Conservation (phyloP, 2,329 filamentous ascomycete genomes). For the Exophiala phaeomuriformis region DNA sequence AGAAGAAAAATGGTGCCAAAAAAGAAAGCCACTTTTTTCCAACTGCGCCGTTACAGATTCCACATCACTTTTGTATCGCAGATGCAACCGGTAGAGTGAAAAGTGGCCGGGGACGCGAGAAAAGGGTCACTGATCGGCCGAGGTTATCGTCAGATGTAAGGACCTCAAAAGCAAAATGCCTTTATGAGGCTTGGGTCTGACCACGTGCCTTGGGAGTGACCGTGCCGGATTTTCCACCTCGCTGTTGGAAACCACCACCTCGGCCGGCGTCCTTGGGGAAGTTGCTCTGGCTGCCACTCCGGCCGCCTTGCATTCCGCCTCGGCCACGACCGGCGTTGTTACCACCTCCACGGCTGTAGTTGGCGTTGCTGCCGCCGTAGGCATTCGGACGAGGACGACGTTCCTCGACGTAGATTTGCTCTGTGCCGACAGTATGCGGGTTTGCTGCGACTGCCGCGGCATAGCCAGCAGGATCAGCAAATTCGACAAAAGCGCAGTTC, state of each 20-base stretch:
- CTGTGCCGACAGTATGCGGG: conserved; percentile 74
- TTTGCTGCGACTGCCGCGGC: conserved; percentile 75
- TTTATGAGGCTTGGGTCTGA: conserved; percentile 40
- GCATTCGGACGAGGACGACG: conserved; percentile 68
- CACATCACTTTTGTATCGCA: conserved; percentile 19
- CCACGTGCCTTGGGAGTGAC: conserved; percentile 42
- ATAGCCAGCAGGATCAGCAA: conserved; percentile 71
- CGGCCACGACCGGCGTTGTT: conserved; percentile 58
- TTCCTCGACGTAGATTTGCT: conserved; percentile 80
- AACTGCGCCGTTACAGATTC: conserved; percentile 19
- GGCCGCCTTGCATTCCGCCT: conserved; percentile 37
- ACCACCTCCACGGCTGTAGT: conserved; percentile 56
- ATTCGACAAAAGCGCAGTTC: conserved; percentile 98
- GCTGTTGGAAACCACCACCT: conserved; percentile 58
- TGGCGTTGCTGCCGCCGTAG: conserved; percentile 56
- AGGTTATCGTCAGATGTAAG: background rate
- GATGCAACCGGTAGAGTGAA: conserved; percentile 7
- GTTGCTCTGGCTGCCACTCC: conserved; percentile 56
- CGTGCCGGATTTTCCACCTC: conserved; percentile 55
- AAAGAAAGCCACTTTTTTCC: conserved; percentile 23
- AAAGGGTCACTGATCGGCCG: background rate
- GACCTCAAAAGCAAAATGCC: background rate
- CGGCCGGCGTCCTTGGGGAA: conserved; percentile 64
- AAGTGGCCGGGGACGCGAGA: background rate
- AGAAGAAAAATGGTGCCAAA: conserved; percentile 3